phyloP scores from a whole-genome alignment of 352 stramenopile genomes.

The Pythium brassicae region DNA sequence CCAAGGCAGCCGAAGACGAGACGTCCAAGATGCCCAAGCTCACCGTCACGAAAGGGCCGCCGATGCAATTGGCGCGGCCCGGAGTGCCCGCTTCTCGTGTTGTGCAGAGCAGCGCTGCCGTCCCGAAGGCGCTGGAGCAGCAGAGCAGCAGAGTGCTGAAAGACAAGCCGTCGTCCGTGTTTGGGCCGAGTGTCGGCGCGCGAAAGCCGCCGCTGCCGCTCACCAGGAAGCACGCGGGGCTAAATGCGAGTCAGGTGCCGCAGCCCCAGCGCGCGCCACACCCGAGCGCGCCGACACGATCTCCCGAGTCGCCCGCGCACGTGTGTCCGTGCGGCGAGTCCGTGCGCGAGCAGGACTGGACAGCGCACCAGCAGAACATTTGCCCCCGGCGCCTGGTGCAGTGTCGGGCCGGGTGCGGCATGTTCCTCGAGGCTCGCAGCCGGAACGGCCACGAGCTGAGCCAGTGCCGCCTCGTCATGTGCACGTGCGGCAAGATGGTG shows the following conservation, averaged over 20 bases:
- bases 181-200: slow-evolving; percentile 10
- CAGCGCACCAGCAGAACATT: slow-evolving; percentile 21
- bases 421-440: slow-evolving; percentile 42
- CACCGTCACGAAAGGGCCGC: slow-evolving; percentile 40
- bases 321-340: slow-evolving; percentile 42
- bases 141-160: slow-evolving; percentile 26
- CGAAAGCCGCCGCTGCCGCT: slow-evolving; percentile 8
- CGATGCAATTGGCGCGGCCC: slow-evolving; percentile 21
- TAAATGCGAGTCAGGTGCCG: too few relatives aligned
- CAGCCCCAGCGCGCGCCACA: too few relatives aligned
- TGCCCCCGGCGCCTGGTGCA: slow-evolving; percentile 42
- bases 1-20: not conserved
- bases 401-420: slow-evolving; percentile 47
- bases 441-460: slow-evolving; percentile 65
- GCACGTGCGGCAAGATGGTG: slow-evolving; percentile 61
- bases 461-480: slow-evolving; percentile 63
- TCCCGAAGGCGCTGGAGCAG: slow-evolving; percentile 10
- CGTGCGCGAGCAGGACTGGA: slow-evolving; percentile 21
- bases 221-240: not conserved
- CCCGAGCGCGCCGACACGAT: too few relatives aligned
- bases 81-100: not conserved
- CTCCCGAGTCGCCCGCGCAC: slow-evolving; percentile 4
- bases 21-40: slow-evolving; percentile 28
- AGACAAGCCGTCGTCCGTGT: slow-evolving; percentile 18
- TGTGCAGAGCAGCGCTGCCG: not conserved